Evolutionary conservation across 371 early-diverging fungal species (phyloP).

Genomic region (Gilbertella persicaria): DNA sequence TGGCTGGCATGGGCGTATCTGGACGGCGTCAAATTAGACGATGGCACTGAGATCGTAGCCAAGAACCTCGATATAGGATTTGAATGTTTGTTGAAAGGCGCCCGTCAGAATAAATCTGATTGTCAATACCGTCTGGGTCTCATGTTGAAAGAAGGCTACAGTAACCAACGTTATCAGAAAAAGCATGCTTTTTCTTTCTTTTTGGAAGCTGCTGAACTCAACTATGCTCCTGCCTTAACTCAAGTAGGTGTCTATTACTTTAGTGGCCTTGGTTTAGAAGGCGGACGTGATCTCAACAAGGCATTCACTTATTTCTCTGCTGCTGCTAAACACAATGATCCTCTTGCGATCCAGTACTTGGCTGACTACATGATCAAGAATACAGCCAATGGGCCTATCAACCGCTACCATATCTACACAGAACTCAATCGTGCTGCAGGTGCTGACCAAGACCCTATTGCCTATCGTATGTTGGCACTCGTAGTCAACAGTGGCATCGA

Average conservation of each 20-base stretch:
- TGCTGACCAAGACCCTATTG: slow-evolving; percentile 8
- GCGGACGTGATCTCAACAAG: not conserved
- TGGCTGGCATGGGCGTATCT: slow-evolving; percentile 15
- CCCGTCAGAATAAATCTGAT: not conserved
- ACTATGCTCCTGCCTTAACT: slow-evolving; percentile 12
- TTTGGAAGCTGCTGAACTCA: slow-evolving; percentile 10
- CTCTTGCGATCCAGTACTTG: slow-evolving; percentile 20
- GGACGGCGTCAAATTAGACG: slow-evolving; percentile 10
- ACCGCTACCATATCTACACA: slow-evolving; percentile 1
- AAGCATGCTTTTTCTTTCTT: slow-evolving; percentile 15
- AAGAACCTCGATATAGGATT: slow-evolving; percentile 8
- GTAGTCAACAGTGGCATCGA: slow-evolving; percentile 5
- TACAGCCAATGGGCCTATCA: not conserved
- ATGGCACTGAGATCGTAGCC: slow-evolving; percentile 1
- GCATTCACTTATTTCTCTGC: slow-evolving; percentile 19
- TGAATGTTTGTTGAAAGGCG: slow-evolving; percentile 12
- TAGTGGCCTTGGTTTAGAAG: slow-evolving; percentile 4
- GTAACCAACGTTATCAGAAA: not conserved
- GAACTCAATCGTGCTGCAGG: slow-evolving; percentile 14
- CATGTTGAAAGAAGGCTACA: slow-evolving; percentile 16
- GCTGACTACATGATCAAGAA: slow-evolving; percentile 25
- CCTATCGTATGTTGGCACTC: slow-evolving; percentile 22
- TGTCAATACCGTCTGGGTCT: slow-evolving; percentile 11
- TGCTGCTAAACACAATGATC: slow-evolving; percentile 18
- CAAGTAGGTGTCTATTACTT: slow-evolving; percentile 20